Conservation (phyloP, 179 eudicot species). For the Beta corolliflora region DNA sequence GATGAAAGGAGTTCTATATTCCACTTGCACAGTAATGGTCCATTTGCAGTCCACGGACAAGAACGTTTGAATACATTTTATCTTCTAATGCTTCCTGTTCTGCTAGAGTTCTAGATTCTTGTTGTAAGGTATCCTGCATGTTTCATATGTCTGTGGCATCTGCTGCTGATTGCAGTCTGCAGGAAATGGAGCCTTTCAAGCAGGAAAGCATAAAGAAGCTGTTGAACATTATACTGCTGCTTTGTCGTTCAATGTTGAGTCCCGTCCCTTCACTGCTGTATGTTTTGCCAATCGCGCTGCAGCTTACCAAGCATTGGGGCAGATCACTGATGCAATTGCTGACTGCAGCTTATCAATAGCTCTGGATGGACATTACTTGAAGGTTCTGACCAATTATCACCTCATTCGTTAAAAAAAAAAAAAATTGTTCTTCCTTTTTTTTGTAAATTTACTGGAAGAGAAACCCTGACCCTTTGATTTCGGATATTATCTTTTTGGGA, state of each 20-base stretch:
- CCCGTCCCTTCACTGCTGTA: constrained; percentile 85
- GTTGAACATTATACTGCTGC: constrained; percentile 86
- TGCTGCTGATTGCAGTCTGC: constrained; percentile 53
- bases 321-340: constrained; percentile 81
- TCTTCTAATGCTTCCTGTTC: background rate
- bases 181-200: constrained; percentile 83
- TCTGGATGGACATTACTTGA: constrained; percentile 61
- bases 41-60: background rate
- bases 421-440: no score
- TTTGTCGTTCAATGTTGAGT: constrained; percentile 65
- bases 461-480: no score
- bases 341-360: constrained; percentile 96
- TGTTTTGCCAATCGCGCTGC: constrained; percentile 98
- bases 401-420: background rate
- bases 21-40: background rate
- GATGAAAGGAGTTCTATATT: background rate
- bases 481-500: no score
- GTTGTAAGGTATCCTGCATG: background rate
- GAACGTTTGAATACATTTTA: background rate
- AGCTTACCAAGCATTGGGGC: constrained; percentile 78
- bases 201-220: constrained; percentile 79
- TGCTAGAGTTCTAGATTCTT: background rate
- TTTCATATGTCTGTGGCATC: background rate
- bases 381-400: constrained; percentile 29
- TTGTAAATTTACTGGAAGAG: no score